Evolutionary conservation across 148 eudicot genomes (phyloP).

Genomic region (Tetragonia tetragonoides): DNA sequence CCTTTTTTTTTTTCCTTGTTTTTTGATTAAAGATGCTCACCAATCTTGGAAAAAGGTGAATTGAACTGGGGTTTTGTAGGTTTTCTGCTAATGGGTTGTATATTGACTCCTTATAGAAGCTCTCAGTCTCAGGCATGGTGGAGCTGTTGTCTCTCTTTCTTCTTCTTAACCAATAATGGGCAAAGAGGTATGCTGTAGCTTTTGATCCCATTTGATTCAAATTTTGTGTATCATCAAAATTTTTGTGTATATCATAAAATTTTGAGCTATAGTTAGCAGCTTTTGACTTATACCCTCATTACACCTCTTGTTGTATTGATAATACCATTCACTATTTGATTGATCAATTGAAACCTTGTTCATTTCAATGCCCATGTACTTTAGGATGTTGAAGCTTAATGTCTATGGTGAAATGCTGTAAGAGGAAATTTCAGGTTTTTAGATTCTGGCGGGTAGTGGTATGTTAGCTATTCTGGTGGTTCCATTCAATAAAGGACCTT

Average conservation of each 20-base stretch:
- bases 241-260: not conserved
- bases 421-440: not conserved
- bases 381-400: not conserved
- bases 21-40: slow-evolving; percentile 34
- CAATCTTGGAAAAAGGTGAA: slow-evolving; percentile 26
- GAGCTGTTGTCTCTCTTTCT: slow-evolving; percentile 22
- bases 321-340: slow-evolving; percentile 8
- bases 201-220: slow-evolving; percentile 5
- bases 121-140: slow-evolving; percentile 22
- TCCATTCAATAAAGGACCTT: slow-evolving; percentile 17
- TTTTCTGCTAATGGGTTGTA: slow-evolving; percentile 25
- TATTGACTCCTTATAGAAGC: slow-evolving; percentile 33
- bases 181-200: slow-evolving; percentile 32
- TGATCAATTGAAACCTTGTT: slow-evolving; percentile 6
- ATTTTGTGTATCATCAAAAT: not conserved
- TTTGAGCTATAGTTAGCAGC: not conserved
- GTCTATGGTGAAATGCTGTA: not conserved
- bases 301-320: not conserved
- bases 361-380: not conserved
- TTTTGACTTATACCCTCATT: not conserved
- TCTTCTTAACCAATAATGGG: slow-evolving; percentile 25
- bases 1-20: slow-evolving; percentile 15
- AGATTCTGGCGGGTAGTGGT: slow-evolving; percentile 6
- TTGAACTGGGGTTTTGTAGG: slow-evolving; percentile 13
- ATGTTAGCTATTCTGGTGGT: slow-evolving; percentile 11